Evolutionary conservation across 352 stramenopile genomes (phyloP), one percentile per base, ranked within the genome.

Genomic region (Phytophthora litchii): DNA sequence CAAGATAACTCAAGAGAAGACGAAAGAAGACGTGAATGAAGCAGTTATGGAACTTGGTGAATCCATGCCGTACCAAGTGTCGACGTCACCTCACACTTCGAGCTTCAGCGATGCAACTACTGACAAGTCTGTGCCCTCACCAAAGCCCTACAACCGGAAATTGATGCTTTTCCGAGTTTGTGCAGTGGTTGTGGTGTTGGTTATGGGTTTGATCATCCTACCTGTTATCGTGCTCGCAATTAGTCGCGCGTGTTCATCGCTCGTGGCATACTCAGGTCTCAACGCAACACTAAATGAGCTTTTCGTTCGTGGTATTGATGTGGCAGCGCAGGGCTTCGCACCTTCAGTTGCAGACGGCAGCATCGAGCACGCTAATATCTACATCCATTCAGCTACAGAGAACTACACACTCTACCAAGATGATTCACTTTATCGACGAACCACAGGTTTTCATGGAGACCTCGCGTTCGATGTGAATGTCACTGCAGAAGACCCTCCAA

Each of bases 211-310:
- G 0, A 23, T 80, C 13, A 41, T 48, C 5, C 11, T 75, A 0
- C 68, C 68, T 4, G 29, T 52, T 11, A 14, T 67, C 16, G 57
- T 63, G 6, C 34, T 75, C 4, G 42, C 57, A 1, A 38, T 78
- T 1, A 56, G 48, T 11, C 49, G 60, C 13, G 21, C 35, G 13
- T 70, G 40, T 48, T 65, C 45, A 1, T 53, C 54, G 0, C 54
- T 73, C 1, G 56, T 86, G 21, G 67, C 70, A 0, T 64, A 66
- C 8, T 60, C 76, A 14, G 76, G 48, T 6, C 49, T 83, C 13
- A 83, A 86, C 34, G 56, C 71, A 21, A 66, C 63, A 11, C 23
- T 80, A n/a, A 86, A 76, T 34, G 73, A 80, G 21, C 44, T 77
- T 1, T 76, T 83, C 36, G 23, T 51, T 11, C 62, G 56, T 16